phyloP scores from a whole-genome alignment of 108 stramenopile species.

The Seminavis robusta region DNA sequence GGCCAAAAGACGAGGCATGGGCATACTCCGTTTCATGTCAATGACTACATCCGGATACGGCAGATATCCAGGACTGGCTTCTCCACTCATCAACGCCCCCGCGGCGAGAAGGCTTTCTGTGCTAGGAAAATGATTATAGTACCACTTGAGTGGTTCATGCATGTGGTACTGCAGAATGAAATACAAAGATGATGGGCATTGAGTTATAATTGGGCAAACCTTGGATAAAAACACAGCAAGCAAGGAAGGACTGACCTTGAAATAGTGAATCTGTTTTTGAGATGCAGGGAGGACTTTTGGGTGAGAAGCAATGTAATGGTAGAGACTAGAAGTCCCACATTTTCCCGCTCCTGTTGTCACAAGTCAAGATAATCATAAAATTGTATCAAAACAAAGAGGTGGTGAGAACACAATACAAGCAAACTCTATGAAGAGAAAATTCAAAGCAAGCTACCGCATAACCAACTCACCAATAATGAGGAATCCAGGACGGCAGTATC shows the following conservation, averaged over 20 bases:
- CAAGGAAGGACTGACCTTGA: slow-evolving; percentile 30
- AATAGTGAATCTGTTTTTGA: slow-evolving; percentile 85
- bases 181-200: neutral
- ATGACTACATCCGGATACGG: slow-evolving; percentile 51
- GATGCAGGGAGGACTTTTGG: slow-evolving; percentile 71
- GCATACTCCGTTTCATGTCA: neutral
- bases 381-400: too few relatives aligned
- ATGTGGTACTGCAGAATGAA: slow-evolving; percentile 23
- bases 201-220: neutral
- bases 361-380: too few relatives aligned
- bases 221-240: neutral
- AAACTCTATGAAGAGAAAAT: too few relatives aligned
- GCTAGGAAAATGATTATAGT: slow-evolving; percentile 71
- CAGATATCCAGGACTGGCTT: slow-evolving; percentile 83
- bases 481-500: slow-evolving; percentile 79
- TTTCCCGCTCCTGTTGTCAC: slow-evolving; percentile 85
- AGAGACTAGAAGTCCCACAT: slow-evolving; percentile 67
- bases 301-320: slow-evolving; percentile 79
- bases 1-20: slow-evolving; percentile 48
- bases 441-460: too few relatives aligned
- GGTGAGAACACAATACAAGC: too few relatives aligned
- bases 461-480: too few relatives aligned
- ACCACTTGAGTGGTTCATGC: slow-evolving; percentile 55
- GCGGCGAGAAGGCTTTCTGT: slow-evolving; percentile 55
- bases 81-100: slow-evolving; percentile 82